Conservation (phyloP, 2,329 filamentous ascomycete species). For the Cercospora zeae-maydis region DNA sequence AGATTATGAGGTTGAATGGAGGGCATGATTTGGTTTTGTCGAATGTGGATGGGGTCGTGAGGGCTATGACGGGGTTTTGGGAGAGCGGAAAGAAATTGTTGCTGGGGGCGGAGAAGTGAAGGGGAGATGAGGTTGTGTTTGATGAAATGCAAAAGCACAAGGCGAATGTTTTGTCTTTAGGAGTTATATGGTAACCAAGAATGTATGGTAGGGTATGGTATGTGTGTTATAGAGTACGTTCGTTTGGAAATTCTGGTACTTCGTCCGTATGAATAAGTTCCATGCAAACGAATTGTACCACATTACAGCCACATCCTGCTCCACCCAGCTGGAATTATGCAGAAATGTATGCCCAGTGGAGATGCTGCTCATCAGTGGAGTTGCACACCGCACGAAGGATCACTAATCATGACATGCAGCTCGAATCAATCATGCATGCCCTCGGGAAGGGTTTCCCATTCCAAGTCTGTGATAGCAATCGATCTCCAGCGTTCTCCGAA, state of each 20-base stretch:
- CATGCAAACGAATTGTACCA: too few species aligned
- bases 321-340: neutral
- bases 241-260: neutral
- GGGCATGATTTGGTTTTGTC: conserved; percentile 70
- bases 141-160: neutral
- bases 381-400: neutral
- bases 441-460: neutral
- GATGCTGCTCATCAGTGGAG: neutral
- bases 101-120: neutral
- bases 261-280: too few species aligned
- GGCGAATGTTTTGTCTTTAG: neutral
- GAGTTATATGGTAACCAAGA: neutral
- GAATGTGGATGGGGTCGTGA: conserved; percentile 56
- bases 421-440: too few species aligned
- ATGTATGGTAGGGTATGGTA: neutral
- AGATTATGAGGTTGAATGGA: conserved; percentile 56
- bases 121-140: neutral
- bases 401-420: neutral
- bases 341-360: neutral
- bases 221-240: neutral
- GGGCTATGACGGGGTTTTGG: conserved; percentile 48
- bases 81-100: neutral
- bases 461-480: neutral
- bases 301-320: neutral
- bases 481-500: neutral